Evolutionary conservation across 768 basidiomycete species (phyloP).

Genomic region (Mycena chlorophos): DNA sequence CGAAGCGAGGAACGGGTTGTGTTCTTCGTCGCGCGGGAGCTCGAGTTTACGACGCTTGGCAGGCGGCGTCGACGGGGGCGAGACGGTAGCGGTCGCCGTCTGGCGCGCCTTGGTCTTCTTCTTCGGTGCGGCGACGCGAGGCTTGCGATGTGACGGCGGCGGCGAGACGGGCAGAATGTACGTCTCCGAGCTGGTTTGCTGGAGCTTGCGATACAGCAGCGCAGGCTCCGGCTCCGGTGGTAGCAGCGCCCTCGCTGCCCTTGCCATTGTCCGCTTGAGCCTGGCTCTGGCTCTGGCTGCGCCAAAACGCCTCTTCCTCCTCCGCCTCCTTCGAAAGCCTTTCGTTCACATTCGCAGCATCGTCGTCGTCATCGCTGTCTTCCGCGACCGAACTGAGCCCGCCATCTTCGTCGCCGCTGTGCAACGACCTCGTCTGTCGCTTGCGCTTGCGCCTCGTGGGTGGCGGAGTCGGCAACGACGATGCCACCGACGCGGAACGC

Average conservation of each 20-base stretch:
- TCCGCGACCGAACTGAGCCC: slow-evolving; percentile 42
- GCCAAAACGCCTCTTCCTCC: slow-evolving; percentile 57
- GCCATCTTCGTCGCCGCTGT: slow-evolving; percentile 42
- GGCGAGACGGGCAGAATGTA: slow-evolving; percentile 57
- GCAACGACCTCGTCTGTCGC: background rate
- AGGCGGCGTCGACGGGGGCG: slow-evolving; percentile 43
- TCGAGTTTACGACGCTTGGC: slow-evolving; percentile 30
- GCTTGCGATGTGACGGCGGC: slow-evolving; percentile 61
- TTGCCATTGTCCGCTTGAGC: background rate
- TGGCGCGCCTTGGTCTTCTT: background rate
- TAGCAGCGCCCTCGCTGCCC: slow-evolving; percentile 1
- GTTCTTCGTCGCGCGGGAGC: slow-evolving; percentile 60
- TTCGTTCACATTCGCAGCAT: slow-evolving; percentile 37
- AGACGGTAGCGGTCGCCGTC: slow-evolving; percentile 23
- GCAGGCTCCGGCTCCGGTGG: slow-evolving; percentile 23
- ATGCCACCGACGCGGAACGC: slow-evolving; percentile 63
- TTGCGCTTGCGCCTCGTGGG: slow-evolving; percentile 49
- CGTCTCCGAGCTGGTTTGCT: slow-evolving; percentile 12
- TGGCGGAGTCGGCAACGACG: slow-evolving; percentile 63
- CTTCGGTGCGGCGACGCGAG: slow-evolving; percentile 24
- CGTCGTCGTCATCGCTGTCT: slow-evolving; percentile 34
- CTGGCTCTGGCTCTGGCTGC: slow-evolving; percentile 34
- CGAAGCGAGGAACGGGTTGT: slow-evolving; percentile 68
- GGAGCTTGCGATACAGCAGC: slow-evolving; percentile 40
- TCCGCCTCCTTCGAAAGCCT: slow-evolving; percentile 33